These are phyloP conservation scores for Solanum piurae DNA, from an alignment of 257 asterid species.

Conservation along the genomic window DNA sequence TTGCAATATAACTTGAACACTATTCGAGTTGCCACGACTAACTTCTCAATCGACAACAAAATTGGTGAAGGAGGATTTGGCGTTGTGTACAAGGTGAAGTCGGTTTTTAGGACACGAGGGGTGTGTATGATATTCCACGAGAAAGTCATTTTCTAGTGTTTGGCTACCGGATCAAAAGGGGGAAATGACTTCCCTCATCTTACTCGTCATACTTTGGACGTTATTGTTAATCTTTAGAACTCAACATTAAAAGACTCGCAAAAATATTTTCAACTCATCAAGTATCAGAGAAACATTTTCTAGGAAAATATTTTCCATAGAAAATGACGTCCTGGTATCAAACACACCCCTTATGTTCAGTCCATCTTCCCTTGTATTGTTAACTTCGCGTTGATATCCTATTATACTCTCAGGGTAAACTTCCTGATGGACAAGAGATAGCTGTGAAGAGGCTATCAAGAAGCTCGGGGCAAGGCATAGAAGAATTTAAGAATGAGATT, in stretches of 20 bases:
- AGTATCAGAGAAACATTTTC: background rate
- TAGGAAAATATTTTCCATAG: too few relatives aligned
- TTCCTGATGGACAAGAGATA: background rate
- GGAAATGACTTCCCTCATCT: background rate
- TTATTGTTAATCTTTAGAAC: background rate
- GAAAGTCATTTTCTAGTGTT: background rate
- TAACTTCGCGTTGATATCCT: background rate
- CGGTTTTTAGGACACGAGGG: background rate
- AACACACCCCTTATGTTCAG: background rate
- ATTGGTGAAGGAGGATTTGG: conserved; percentile 17
- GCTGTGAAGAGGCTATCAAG: conserved; percentile 15
- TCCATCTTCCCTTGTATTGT: background rate
- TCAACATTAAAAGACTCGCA: background rate
- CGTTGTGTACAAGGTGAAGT: conserved; percentile 9
- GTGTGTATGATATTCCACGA: background rate
- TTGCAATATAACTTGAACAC: background rate
- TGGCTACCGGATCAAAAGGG: background rate
- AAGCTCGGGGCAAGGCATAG: conserved; percentile 13
- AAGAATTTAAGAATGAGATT: conserved; percentile 18
- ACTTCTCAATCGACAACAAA: background rate
- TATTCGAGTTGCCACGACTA: conserved; percentile 9
- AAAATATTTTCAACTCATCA: background rate
- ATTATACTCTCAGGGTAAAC: conserved; percentile 4
- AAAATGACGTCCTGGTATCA: background rate
- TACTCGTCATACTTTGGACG: background rate